phyloP scores from a whole-genome alignment of 371 early-diverging fungal genomes.

The Mucor sp. region DNA sequence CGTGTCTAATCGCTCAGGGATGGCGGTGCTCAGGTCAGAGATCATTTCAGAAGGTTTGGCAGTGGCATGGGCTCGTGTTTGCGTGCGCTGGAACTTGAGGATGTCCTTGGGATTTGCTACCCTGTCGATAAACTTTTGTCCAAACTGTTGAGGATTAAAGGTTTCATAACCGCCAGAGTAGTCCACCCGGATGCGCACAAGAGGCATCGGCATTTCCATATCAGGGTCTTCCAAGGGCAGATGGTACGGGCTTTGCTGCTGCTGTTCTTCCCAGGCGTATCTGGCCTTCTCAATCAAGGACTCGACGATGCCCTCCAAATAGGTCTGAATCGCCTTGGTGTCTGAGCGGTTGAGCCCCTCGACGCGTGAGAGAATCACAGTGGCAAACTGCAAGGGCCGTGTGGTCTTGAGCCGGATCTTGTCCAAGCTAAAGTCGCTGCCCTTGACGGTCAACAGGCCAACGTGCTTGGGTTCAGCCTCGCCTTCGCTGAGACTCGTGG shows the following conservation, averaged over 20 bases:
- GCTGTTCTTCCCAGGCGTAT: slow-evolving; percentile 58
- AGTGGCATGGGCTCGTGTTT: background rate
- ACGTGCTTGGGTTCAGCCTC: slow-evolving; percentile 90
- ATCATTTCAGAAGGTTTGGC: slow-evolving; percentile 19
- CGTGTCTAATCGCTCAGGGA: slow-evolving; percentile 69
- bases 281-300: slow-evolving; percentile 70
- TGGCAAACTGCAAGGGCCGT: slow-evolving; percentile 87
- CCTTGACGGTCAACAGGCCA: slow-evolving; percentile 72
- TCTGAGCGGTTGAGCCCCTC: slow-evolving; percentile 40
- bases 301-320: slow-evolving; percentile 60
- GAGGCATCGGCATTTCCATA: slow-evolving; percentile 64
- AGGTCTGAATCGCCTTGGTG: slow-evolving; percentile 44
- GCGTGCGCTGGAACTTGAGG: slow-evolving; percentile 66
- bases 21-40: slow-evolving; percentile 20
- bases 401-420: slow-evolving; percentile 80
- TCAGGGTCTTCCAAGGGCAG: slow-evolving; percentile 9
- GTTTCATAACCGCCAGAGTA: slow-evolving; percentile 83
- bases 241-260: slow-evolving; percentile 7
- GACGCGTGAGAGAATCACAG: slow-evolving; percentile 63
- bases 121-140: slow-evolving; percentile 75
- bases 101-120: slow-evolving; percentile 98
- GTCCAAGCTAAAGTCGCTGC: slow-evolving; percentile 67
- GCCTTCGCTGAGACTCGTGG: slow-evolving; percentile 92
- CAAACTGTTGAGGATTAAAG: slow-evolving; percentile 87
- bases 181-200: slow-evolving; percentile 85